Conservation (phyloP, 805 yeast species). For the Saccharomycopsis sp. region DNA sequence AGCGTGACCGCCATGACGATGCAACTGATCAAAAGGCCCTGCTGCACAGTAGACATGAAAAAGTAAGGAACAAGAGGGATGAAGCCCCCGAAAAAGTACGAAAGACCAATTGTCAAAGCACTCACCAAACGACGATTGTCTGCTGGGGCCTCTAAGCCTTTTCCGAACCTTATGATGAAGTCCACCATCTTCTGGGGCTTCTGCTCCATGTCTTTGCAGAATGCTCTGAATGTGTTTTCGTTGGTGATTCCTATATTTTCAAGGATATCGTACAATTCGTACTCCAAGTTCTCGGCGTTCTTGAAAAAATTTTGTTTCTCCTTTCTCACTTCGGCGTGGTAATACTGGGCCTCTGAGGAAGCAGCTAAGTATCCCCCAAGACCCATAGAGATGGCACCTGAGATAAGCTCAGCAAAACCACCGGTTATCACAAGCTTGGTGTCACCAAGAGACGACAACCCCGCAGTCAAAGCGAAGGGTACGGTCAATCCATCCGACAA, state of each 20-base stretch:
- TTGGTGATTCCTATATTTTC: conserved; percentile 58
- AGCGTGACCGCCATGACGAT: conserved; percentile 79
- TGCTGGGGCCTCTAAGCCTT: conserved; percentile 93
- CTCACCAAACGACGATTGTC: conserved; percentile 83
- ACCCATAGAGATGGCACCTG: conserved; percentile 98
- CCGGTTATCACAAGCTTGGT: conserved; percentile 90
- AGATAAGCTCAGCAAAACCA: conserved; percentile 94
- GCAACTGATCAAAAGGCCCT: conserved; percentile 70
- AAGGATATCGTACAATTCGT: conserved; percentile 75
- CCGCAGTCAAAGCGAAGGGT: conserved; percentile 98
- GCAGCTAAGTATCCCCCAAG: conserved; percentile 96
- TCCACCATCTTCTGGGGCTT: conserved; percentile 76
- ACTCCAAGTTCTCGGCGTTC: conserved; percentile 58
- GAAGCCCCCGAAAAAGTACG: conserved; percentile 89
- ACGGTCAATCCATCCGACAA: conserved; percentile 93
- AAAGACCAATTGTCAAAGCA: conserved; percentile 83
- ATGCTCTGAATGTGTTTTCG: conserved; percentile 64
- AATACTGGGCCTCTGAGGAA: conserved; percentile 74
- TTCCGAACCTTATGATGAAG: conserved; percentile 80
- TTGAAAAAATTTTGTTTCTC: conserved; percentile 65
- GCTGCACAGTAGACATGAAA: conserved; percentile 65
- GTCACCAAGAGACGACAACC: conserved; percentile 84
- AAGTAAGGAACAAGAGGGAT: conserved; percentile 89
- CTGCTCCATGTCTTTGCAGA: conserved; percentile 71
- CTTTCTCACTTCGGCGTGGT: conserved; percentile 59